These are phyloP conservation scores for Remersonia thermophila DNA, from an alignment of 2,329 filamentous ascomycete genomes.

Conservation along the genomic window DNA sequence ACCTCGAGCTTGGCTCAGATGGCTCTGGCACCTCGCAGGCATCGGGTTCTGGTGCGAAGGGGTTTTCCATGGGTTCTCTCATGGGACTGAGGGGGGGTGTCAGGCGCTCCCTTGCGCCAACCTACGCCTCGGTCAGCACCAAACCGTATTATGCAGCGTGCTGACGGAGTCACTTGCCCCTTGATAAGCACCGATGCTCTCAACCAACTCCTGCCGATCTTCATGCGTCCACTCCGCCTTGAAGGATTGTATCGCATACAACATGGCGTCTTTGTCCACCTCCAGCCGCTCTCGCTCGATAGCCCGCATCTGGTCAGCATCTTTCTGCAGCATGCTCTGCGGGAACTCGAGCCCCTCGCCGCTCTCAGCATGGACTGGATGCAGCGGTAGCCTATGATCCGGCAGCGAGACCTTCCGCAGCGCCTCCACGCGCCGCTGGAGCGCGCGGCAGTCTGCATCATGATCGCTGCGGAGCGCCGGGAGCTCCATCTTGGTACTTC, in stretches of 20 bases:
- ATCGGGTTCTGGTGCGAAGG: constrained; percentile 12
- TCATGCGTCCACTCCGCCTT: constrained; percentile 12
- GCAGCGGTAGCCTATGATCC: constrained; percentile 17
- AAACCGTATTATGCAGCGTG: background rate
- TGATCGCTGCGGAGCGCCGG: constrained; percentile 19
- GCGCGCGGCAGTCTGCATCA: constrained; percentile 12
- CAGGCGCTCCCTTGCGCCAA: constrained; percentile 10
- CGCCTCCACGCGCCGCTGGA: constrained; percentile 6
- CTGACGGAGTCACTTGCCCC: constrained; percentile 10
- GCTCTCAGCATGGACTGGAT: constrained; percentile 14
- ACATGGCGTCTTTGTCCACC: constrained; percentile 12
- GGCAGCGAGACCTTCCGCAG: constrained; percentile 9
- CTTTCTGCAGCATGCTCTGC: background rate
- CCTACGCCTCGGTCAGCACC: constrained; percentile 6
- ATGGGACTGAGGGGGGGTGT: constrained; percentile 18
- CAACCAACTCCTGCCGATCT: constrained; percentile 9
- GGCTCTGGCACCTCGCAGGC: constrained; percentile 14
- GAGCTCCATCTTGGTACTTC: constrained; percentile 18
- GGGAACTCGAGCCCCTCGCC: constrained; percentile 20
- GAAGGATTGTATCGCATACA: constrained; percentile 12
- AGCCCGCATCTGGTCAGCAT: constrained; percentile 7
- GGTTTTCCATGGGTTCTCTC: background rate
- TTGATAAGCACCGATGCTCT: constrained; percentile 9
- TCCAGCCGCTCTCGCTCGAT: constrained; percentile 14
- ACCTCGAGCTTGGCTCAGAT: constrained; percentile 12